phyloP scores from a whole-genome alignment of 2,329 filamentous ascomycete species.

The Penicillium sp. region DNA sequence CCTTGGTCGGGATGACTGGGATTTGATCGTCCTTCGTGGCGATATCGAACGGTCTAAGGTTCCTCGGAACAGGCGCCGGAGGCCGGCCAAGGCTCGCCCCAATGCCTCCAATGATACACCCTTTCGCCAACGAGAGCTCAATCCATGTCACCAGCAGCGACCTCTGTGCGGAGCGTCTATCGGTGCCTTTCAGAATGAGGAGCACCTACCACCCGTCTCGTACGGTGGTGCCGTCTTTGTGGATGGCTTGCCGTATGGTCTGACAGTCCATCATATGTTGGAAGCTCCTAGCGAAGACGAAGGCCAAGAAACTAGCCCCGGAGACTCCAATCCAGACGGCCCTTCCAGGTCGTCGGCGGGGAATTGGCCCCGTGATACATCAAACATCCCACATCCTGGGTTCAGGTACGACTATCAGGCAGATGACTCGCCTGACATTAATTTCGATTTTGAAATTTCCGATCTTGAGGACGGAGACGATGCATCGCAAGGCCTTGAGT shows the following conservation, averaged over 20 bases:
- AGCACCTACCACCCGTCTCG: constrained; percentile 85
- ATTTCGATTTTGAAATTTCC: constrained; percentile 52
- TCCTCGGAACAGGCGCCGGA: constrained; percentile 41
- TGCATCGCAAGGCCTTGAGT: constrained; percentile 37
- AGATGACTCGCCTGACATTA: constrained; percentile 38
- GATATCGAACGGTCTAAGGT: constrained; percentile 57
- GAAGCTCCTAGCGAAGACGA: constrained; percentile 63
- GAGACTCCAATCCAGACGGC: constrained; percentile 34
- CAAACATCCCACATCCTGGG: constrained; percentile 26
- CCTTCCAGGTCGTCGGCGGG: constrained; percentile 51
- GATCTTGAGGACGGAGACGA: constrained; percentile 53
- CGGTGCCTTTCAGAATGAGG: constrained; percentile 80
- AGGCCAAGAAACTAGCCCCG: constrained; percentile 49
- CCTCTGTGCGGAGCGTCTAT: constrained; percentile 89
- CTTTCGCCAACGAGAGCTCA: constrained; percentile 45
- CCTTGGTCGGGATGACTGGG: constrained; percentile 55
- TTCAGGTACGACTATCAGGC: constrained; percentile 40
- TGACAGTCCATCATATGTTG: constrained; percentile 97
- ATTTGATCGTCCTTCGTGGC: constrained; percentile 61
- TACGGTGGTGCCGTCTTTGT: constrained; percentile 85
- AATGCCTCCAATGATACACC: constrained; percentile 26
- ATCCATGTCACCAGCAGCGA: constrained; percentile 72
- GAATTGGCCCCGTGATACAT: constrained; percentile 30
- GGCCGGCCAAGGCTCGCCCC: constrained; percentile 33
- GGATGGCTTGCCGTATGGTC: constrained; percentile 80